Base-by-base conservation (phyloP, 352 stramenopile genomes). In the Globisporangium irregulare region DNA sequence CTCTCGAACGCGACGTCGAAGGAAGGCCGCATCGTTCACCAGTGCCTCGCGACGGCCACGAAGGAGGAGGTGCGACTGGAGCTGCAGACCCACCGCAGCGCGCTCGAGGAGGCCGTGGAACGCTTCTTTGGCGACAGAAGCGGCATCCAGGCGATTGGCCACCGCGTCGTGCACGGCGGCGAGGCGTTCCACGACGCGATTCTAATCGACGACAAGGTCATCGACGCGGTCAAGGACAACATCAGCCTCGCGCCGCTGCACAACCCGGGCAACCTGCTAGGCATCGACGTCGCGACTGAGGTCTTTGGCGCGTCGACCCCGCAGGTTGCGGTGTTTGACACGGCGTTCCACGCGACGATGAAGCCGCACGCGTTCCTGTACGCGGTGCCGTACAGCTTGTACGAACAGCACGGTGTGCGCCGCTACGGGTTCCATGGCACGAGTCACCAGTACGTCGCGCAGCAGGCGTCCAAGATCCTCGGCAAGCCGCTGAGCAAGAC, bases 391-490 rank as follows among this genome's bases (percentile, higher is more conserved):
- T 84, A 88, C 68, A 75, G 80, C 32, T 81, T 97, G 6, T 94
- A 94, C 72, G 68, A 93, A 51, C 66, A 95, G 62, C 84, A 90
- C 61, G 82, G 84, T 34, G 86, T 97, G 68, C 86, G 91, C 56
- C 87, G 89, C 65, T 97, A 97, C 73, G 91, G 91, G 34, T 97
- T 97, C 74, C 91, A 97, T 72, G 91, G 91, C 51, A 97, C 91
- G 22, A 94, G 82, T 68, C 87, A 96, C 71, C 80, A 92, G 67
- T 97, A 91, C 65, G 90, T 97, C 24, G 79, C 87, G 36, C 73
- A 86, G 57, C 76, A 96, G 63, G 91, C 89, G 18, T 79, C 86
- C 4, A 66, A 56, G 51, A 76, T 82, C 25, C 66, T 95, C 9
- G 71, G 72, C 65, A 93, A 93, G 61, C 72, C 82, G 8, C 58